Evolutionary conservation across 305 asterid genomes (phyloP), one percentile per base, ranked within the genome.

Genomic region (Euphrasia arctica): DNA sequence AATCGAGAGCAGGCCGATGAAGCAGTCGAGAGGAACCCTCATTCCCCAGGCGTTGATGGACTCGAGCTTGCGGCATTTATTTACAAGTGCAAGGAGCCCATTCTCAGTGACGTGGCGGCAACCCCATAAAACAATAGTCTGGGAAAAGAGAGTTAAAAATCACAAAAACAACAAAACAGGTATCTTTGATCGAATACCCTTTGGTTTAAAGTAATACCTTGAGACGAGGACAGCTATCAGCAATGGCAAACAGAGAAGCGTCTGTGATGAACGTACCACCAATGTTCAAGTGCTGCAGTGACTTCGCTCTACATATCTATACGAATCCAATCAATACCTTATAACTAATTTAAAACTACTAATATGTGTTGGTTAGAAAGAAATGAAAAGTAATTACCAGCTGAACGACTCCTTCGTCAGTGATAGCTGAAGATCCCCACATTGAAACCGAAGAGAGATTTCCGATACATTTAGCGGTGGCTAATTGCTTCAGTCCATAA

Each of bases 191-290:
- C 22, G 18, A 48, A 48, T 48, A 48, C 5, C 8, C 11, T 5
- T 1, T 18, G 22, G 22, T 18, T 18, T 18, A 18, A 64, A 45
- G 50, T n/a, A 25, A 10, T 76, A 92, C 98, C 97, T 87, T 84
- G 63, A 90, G 82, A 52, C 73, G 72, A 71, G 91, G 86, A 49
- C 96, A 92, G 70, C 83, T 84, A 42, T 80, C 83, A 36, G 91
- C 91, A 69, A 90, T 73, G 71, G 94, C 89, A 62, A 83, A 79
- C 54, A 90, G 77, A 56, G 98, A 81, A 54, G 65, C 74, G 52
- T 90, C 98, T 39, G 97, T 87, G 68, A 92, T 85, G 52, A 84
- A 87, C 54, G 98, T 92, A 31, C 95, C 98, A 0, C 97, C 98
- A 59, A 92, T 74, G 63, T 90, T 92, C 64, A 92, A 79, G 85